A percentile compares a stretch with the other conserved stretches of the same genome.
phyloP scores from a whole-genome alignment of 192 early-diverging fungal species.

The Fimicolochytrium jonesii region DNA sequence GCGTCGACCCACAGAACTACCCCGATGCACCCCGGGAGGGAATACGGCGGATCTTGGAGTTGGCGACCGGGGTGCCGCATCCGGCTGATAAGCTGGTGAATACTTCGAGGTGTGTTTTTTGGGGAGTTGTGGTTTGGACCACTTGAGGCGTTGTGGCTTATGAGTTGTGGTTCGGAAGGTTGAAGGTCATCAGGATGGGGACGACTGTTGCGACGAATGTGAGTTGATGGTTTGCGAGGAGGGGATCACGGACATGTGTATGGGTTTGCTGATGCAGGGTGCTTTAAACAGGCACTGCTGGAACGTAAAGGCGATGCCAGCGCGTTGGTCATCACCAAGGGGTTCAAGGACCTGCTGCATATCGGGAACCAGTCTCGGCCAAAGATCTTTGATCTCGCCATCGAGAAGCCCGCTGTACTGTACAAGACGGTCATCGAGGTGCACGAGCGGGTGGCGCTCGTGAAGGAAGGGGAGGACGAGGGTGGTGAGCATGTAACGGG shows the following conservation, averaged over 20 bases:
- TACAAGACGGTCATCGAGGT: constrained; percentile 71
- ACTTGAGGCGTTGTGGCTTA: too few species aligned
- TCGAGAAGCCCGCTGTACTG: constrained; percentile 80
- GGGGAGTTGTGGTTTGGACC: constrained; percentile 34
- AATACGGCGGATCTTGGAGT: constrained; percentile 81
- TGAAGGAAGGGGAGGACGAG: too few species aligned
- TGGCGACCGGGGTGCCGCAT: constrained; percentile 64
- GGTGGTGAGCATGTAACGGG: too few species aligned
- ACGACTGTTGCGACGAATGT: constrained; percentile 95
- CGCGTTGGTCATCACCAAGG: constrained; percentile 85
- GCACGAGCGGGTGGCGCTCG: constrained; percentile 64
- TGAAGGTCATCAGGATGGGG: constrained; percentile 85
- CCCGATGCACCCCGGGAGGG: constrained; percentile 92
- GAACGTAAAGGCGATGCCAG: constrained; percentile 78
- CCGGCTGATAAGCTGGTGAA: constrained; percentile 67
- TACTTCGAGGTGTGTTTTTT: constrained; percentile 51
- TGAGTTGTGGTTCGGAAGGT: neutral
- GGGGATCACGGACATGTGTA: neutral
- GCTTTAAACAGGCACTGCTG: constrained; percentile 25
- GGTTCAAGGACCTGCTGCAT: constrained; percentile 77
- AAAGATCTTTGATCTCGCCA: constrained; percentile 89
- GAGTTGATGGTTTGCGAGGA: neutral
- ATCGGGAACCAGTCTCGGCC: constrained; percentile 92
- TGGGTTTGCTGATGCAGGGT: too few species aligned
- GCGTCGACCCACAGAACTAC: constrained; percentile 87